Base-by-base conservation (phyloP, 371 early-diverging fungal species). In the Mortierella sp. region DNA sequence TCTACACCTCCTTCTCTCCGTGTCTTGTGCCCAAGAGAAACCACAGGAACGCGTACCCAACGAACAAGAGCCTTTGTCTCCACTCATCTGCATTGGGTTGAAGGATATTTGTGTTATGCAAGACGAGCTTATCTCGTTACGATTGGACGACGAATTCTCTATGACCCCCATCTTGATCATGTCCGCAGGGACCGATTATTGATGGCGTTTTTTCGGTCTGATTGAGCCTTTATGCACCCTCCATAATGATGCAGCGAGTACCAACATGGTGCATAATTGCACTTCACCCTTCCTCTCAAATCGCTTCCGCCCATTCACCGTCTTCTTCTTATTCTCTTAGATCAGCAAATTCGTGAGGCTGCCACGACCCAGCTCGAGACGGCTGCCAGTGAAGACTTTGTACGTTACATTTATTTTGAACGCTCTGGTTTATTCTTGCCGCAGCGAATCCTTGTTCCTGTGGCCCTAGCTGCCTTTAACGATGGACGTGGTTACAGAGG, bases 311-410 rank as follows among this genome's bases (percentile, higher is more conserved):
- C 30, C 34, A 42, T 44, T 14, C 42, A 26, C 7, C 53, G 23
- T 28, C 21, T 30, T 21, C 23, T 48, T 50, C 0, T 7, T 49
- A n/a, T 23, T 6, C 27, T 27, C 37, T 31, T 69, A 81, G 83
- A 87, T 72, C 82, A 81, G 56, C 78, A 72, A 56, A 81, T 86
- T 76, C 93, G 94, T 82, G 92, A 92, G 76, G 87, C 90, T 71
- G 94, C 96, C 50, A 88, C 89, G 49, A 84, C 83, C 46, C 86
- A 92, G 59, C 86, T 94, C 60, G 90, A 93, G 78, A 64, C 79
- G 21, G 89, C 92, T 23, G 89, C 90, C 57, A 85, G 79, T 60
- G 92, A 93, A 70, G 91, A 92, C 73, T 94, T 92, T 82, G 94
- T 93, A 89, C 84, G 90, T 82, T 59, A n/a, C n/a, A n/a, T 34